Evolutionary conservation across 495 filamentous ascomycete species (phyloP), one percentile per base, ranked within the genome.

Genomic region (Mytilinidion resinicola): DNA sequence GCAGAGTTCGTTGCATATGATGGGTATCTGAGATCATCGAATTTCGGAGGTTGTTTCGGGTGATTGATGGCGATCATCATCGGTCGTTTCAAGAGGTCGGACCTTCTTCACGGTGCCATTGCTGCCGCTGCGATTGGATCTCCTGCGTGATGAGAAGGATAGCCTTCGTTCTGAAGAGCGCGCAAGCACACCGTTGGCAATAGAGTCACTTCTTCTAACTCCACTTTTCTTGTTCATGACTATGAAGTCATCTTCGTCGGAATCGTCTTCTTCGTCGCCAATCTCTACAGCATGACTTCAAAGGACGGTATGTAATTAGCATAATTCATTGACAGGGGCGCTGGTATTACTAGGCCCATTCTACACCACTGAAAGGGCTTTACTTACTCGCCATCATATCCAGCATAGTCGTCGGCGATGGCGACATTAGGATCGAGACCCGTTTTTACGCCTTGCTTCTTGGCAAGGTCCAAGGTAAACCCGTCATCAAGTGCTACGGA

Each of bases 331-430:
- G 6, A 6, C 2, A 30, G 25, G 25, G 25, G 6, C 25, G 6
- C 25, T 30, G 25, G 3, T 30, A 30, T 30, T 30, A 30, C 6
- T 2, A 6, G 25, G 25, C 25, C 25, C 25, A 6, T 6, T 30
- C 25, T 30, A 30, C 25, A 30, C 2, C 6, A 30, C 25, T 30
- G 25, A 30, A 30, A 30, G 25, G 25, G 6, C 25, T 30, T 30
- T 30, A 30, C 25, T 30, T 30, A 30, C 25, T 78, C 76, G 1
- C 72, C 77, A 39, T 72, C 76, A 58, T 82, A 81, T 10, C 78
- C 77, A 17, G 78, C 78, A 17, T 80, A 77, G 36, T 82, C 77
- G 9, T 81, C 78, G 7, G 59, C 38, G 12, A 60, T 53, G 39
- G 64, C 59, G 35, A 67, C 4, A 64, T 60, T 14, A 59, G 59